Evolutionary conservation across 169 alveolate genomes (phyloP), one percentile per base, ranked within the genome.

Genomic region (Plasmodium gaboni): DNA sequence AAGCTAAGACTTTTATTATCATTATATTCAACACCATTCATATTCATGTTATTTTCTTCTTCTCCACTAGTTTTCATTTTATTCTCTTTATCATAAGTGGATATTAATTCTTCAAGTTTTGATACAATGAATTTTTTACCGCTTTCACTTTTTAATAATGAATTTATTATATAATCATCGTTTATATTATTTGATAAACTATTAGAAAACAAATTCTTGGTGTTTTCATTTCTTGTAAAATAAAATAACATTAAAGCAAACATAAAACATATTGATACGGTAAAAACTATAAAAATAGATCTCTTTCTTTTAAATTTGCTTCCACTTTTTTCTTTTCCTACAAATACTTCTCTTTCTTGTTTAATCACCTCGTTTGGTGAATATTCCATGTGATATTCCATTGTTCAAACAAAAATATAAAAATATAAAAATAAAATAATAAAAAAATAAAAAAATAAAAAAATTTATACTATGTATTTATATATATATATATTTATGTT

Each of bases 91-190:
- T 63, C 91, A 24, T 70, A 38, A 5, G 61, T 13, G 0, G 65
- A 15, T 6, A 83, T 48, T 4, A 61, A 28, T 53, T 83, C 91
- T 28, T 59, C 65, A 2, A 83, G 2, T 28, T 83, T 83, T 12
- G 91, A 83, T 17, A 46, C 64, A 26, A 83, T 68, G 50, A 83
- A 68, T 83, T 68, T 83, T 17, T 83, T 83, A 12, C 80, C 91
- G 32, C 65, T 44, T 7, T 69, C 51, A 26, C 85, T 83, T n/a
- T 83, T 83, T 53, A 83, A 83, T 12, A 83, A 38, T 6, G 65
- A 38, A 19, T 15, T 67, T 3, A 83, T 83, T 12, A 83, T 28
- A 9, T 19, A 55, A 13, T 83, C 91, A 65, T 76, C 89, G 38
- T 59, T 76, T 32, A 15, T 2, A 4, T 57, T 60, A 7, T 57